Conservation (phyloP, 768 basidiomycete genomes). For the Gloeostereum incarnatum region DNA sequence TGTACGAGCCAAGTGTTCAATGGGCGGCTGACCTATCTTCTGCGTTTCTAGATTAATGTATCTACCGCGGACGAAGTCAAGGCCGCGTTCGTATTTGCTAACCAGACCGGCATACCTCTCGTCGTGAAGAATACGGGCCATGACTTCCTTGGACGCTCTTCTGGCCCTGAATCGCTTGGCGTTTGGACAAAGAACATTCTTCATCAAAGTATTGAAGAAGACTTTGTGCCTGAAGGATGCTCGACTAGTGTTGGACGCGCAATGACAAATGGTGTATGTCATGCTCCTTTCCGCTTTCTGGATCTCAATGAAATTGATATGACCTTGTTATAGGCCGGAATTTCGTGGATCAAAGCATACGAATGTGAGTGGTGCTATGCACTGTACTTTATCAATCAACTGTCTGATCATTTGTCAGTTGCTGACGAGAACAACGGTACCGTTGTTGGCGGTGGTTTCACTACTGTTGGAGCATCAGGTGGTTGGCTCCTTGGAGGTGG, state of each 20-base stretch:
- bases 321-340: constrained; percentile 17
- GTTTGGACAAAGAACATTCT: constrained; percentile 27
- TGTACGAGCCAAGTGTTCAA: no score
- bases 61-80: no score
- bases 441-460: constrained; percentile 4
- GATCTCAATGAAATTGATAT: constrained; percentile 8
- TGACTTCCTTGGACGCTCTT: constrained; percentile 22
- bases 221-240: constrained; percentile 16
- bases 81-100: no score
- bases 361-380: constrained; percentile 13
- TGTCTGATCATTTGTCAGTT: constrained; percentile 2
- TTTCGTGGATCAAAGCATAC: constrained; percentile 19
- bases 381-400: constrained; percentile 20
- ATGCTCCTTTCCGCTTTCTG: not conserved
- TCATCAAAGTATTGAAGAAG: constrained; percentile 11
- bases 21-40: no score
- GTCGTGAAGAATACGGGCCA: constrained; percentile 21
- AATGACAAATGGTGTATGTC: not conserved
- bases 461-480: constrained; percentile 21
- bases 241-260: not conserved
- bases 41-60: no score
- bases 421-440: not conserved
- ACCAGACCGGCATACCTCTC: no score
- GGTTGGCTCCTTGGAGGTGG: constrained; percentile 25
- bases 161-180: constrained; percentile 18